Evolutionary conservation across 208 protist genomes (phyloP), one percentile per base, ranked within the genome.

Genomic region (Lotmaria passim): DNA sequence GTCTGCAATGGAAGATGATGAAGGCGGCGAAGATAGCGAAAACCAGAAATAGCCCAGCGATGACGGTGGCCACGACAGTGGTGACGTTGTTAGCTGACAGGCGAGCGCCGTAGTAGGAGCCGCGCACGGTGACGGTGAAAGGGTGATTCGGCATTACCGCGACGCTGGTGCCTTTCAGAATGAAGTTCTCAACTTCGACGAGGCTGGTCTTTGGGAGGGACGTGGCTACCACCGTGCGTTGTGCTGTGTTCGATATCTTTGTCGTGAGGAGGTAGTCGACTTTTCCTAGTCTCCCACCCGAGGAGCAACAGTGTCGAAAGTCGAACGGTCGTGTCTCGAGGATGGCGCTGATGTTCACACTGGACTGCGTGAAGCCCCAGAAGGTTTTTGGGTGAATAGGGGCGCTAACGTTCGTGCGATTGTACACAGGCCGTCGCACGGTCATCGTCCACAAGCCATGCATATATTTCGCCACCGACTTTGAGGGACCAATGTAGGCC

Each of bases 201-300:
- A 10, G 60, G 23, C 31, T 68, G 0, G 52, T 65, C 44, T 75
- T 47, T 3, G 7, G 3, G 2, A 82, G 58, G 12, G 60, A 72
- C 36, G 65, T 73, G 12, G 59, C 26, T 7, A 53, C 52, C n/a
- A 79, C 60, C n/a, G 75, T 59, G 26, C 51, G 50, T 1, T n/a
- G 5, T 11, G 19, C 64, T 26, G 33, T 57, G 17, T 53, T 63
- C 23, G 24, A 10, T 14, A 48, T 28, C 3, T 26, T 70, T 15
- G 69, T 78, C 66, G 87, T 86, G 46, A 93, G 66, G 11, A 92
- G 41, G 78, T 90, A 93, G 50, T 89, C 57, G 41, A 90, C 66
- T 10, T 64, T 41, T 11, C 51, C 33, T 30, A 10, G 46, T 15
- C 65, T n/a, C 48, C 77, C 72, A 23, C 41, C 12, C 5, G 14